Percentiles rank a stretch among this genome's conserved stretches.
phyloP scores from a whole-genome alignment of 1,284 basidiomycete genomes.

The Termitomyces sp. region DNA sequence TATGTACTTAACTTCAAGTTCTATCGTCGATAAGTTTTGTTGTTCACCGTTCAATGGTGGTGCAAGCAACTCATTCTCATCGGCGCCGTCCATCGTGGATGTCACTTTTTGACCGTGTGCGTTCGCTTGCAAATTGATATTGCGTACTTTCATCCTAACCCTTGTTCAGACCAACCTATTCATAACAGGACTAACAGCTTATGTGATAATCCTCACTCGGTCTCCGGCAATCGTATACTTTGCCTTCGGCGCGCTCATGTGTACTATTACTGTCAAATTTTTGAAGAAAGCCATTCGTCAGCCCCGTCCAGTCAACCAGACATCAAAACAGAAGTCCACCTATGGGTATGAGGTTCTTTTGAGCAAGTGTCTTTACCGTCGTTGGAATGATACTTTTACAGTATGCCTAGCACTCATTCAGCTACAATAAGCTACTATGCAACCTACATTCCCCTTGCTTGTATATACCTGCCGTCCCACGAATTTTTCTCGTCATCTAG shows the following conservation, averaged over 20 bases:
- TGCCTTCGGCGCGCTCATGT: slow-evolving; percentile 56
- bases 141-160: neutral
- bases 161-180: slow-evolving; percentile 35
- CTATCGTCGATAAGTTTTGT: no score
- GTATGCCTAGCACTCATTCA: slow-evolving; percentile 89
- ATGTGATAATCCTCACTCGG: slow-evolving; percentile 58
- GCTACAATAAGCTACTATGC: slow-evolving; percentile 71
- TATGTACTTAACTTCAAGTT: no score
- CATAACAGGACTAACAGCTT: slow-evolving; percentile 57
- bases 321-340: slow-evolving; percentile 35
- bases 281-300: slow-evolving; percentile 68
- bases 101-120: slow-evolving; percentile 30
- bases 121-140: slow-evolving; percentile 1
- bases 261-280: slow-evolving; percentile 61
- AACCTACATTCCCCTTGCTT: slow-evolving; percentile 61
- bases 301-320: slow-evolving; percentile 51
- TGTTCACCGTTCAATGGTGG: no score
- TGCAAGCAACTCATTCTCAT: neutral
- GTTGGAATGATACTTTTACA: slow-evolving; percentile 24
- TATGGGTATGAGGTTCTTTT: slow-evolving; percentile 23
- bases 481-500: slow-evolving; percentile 33
- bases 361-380: neutral
- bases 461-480: slow-evolving; percentile 48
- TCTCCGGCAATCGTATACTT: slow-evolving; percentile 71
- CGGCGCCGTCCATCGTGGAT: slow-evolving; percentile 21